Conservation (phyloP, 1,139 yeast species). For the Taiozyma sp. region DNA sequence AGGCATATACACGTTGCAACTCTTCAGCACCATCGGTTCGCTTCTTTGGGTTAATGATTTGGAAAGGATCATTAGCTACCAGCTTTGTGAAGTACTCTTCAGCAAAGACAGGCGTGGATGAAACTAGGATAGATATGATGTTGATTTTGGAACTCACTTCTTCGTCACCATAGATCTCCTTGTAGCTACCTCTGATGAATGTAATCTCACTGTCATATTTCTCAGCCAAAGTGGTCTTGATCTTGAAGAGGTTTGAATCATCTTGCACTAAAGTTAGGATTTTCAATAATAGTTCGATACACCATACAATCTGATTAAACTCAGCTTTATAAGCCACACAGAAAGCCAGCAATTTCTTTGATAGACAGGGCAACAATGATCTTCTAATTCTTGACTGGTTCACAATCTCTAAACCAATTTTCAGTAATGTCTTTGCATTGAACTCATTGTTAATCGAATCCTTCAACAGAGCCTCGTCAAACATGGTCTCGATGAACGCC, state of each 20-base stretch:
- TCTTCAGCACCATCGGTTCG: constrained; percentile 69
- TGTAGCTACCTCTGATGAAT: constrained; percentile 36
- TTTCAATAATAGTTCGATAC: constrained; percentile 46
- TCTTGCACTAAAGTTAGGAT: constrained; percentile 49
- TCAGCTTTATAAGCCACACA: constrained; percentile 30
- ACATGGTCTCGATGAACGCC: constrained; percentile 44
- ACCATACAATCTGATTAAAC: constrained; percentile 47
- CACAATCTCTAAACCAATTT: constrained; percentile 42
- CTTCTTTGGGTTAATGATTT: constrained; percentile 45
- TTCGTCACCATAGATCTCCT: constrained; percentile 49
- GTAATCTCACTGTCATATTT: constrained; percentile 26
- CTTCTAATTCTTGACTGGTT: constrained; percentile 59
- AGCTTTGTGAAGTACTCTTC: constrained; percentile 38
- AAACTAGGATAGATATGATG: constrained; percentile 41
- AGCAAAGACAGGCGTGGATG: constrained; percentile 35
- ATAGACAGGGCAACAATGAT: constrained; percentile 58
- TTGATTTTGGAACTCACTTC: constrained; percentile 56
- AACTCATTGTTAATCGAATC: constrained; percentile 26
- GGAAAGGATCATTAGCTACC: constrained; percentile 33
- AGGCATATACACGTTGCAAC: constrained; percentile 53
- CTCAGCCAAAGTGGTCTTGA: constrained; percentile 54
- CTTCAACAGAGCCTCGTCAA: constrained; percentile 29
- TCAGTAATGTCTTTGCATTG: constrained; percentile 28
- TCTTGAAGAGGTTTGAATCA: constrained; percentile 48
- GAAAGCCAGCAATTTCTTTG: constrained; percentile 38